Conservation (phyloP, 306 rosid species). For the Citrullus mucosospermus region DNA sequence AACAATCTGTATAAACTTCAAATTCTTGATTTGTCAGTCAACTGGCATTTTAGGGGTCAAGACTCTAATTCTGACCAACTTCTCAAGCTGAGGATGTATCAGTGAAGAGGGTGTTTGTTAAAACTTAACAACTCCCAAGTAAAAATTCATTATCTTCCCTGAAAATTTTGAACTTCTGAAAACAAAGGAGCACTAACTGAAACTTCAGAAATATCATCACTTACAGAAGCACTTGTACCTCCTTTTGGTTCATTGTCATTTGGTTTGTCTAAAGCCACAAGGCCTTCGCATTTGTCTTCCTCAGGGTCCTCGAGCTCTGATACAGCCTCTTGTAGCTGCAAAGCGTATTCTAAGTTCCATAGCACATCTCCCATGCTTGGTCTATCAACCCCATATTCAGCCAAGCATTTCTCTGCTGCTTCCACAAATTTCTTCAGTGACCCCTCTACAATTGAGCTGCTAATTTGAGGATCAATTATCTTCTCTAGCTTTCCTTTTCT, state of each 20-base stretch:
- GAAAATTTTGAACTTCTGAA: conserved; percentile 22
- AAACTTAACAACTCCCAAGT: background rate
- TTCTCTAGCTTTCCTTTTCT: conserved; percentile 30
- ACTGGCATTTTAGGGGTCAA: background rate
- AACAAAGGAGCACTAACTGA: conserved; percentile 21
- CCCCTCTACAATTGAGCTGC: conserved; percentile 15
- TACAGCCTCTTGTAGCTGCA: conserved; percentile 41
- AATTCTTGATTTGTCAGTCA: background rate
- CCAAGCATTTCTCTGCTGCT: conserved; percentile 55
- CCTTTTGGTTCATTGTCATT: background rate
- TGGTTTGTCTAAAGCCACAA: conserved; percentile 5
- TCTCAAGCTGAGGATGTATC: background rate
- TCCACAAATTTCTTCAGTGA: conserved; percentile 35
- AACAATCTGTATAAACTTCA: background rate
- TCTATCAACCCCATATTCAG: conserved; percentile 54
- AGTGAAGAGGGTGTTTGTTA: background rate
- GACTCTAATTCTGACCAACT: background rate
- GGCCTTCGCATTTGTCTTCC: conserved; percentile 13
- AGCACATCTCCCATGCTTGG: conserved; percentile 77
- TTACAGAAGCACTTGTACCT: background rate
- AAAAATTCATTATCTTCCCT: conserved; percentile 28
- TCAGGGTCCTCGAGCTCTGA: conserved; percentile 15
- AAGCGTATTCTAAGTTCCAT: conserved; percentile 74
- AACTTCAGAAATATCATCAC: conserved; percentile 22
- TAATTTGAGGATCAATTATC: conserved; percentile 35